Evolutionary conservation across 192 early-diverging fungal species (phyloP), one percentile per base, ranked within the genome.

Genomic region (Coemansia biformis): DNA sequence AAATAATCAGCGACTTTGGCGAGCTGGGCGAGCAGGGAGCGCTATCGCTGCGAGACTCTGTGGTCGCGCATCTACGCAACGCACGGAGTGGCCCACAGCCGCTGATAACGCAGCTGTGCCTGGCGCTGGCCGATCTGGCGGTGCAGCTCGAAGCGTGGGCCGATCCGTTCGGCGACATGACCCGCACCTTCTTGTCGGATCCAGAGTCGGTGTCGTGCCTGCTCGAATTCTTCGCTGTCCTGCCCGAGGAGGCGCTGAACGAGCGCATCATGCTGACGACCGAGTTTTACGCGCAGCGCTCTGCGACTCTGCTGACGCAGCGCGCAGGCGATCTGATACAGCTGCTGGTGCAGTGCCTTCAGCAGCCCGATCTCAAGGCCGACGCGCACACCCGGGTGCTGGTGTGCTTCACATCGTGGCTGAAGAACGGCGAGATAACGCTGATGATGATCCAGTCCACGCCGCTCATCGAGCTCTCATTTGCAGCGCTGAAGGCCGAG

Each of bases 211-310:
- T 87, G 18, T 54, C 61, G 1, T 79, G 81, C 34, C 63, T 95
- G 49, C 52, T 96, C 8, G 87, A 90, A 53, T 89, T 95, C 49
- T 59, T 94, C 32, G 82, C 81, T 12, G 84, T 90, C 26, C 66
- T 99, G 19, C 91, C 93, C 12, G 92, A 96, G 54, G 92, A 98
- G 68, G 75, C 87, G 9, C 75, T 69, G 19, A 88, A 85, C 46
- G 76, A 79, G 34, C 75, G 81, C 32, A 75, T 86, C 40, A 63
- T 80, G 22, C 65, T 87, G 50, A 63, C 79, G 31, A 75, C 78
- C 45, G 78, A 82, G 15, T 80, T 83, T 38, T 84, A 76, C 57
- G 57, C 63, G 33, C 59, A 65, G 30, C 74, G 87, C 32, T 67
- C 81, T 0, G 59, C 74, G 13, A 60, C 76, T 15, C 51, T 96